Percentiles rank a stretch among this genome's conserved stretches.
Conservation (phyloP, 768 basidiomycete genomes). For the Kwoniella bestiolae region DNA sequence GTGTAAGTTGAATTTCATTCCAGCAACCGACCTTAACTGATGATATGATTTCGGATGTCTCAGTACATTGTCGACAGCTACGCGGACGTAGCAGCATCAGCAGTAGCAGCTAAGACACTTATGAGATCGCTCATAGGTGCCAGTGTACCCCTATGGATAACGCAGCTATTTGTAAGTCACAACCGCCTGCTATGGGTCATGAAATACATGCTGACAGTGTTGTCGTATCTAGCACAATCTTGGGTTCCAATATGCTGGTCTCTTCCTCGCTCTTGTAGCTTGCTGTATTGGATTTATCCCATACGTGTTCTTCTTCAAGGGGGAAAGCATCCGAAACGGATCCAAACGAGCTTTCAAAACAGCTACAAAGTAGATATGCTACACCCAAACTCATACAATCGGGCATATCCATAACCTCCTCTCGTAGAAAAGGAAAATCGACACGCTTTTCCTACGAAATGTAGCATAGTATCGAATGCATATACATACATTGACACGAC, state of each 20-base stretch:
- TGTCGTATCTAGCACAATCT: conserved; percentile 30
- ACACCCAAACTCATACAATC: background rate
- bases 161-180: conserved; percentile 61
- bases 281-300: conserved; percentile 42
- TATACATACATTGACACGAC: too few species aligned
- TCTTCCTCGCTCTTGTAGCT: conserved; percentile 41
- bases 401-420: background rate
- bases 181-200: background rate
- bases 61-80: conserved; percentile 32
- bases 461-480: too few species aligned
- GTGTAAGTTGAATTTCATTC: conserved; percentile 21
- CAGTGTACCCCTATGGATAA: conserved; percentile 77
- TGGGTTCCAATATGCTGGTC: conserved; percentile 42
- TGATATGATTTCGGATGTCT: background rate
- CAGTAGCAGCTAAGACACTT: conserved; percentile 69
- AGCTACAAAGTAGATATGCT: background rate
- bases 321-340: conserved; percentile 33
- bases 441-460: too few species aligned
- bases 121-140: conserved; percentile 72
- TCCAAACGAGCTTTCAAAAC: conserved; percentile 27
- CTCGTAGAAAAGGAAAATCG: too few species aligned
- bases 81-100: conserved; percentile 58
- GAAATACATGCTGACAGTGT: background rate
- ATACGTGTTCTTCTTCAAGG: conserved; percentile 44
- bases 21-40: background rate